Evolutionary conservation across 2,329 filamentous ascomycete species (phyloP), one percentile per base, ranked within the genome.

Genomic region (Incumbomyces delicatus): DNA sequence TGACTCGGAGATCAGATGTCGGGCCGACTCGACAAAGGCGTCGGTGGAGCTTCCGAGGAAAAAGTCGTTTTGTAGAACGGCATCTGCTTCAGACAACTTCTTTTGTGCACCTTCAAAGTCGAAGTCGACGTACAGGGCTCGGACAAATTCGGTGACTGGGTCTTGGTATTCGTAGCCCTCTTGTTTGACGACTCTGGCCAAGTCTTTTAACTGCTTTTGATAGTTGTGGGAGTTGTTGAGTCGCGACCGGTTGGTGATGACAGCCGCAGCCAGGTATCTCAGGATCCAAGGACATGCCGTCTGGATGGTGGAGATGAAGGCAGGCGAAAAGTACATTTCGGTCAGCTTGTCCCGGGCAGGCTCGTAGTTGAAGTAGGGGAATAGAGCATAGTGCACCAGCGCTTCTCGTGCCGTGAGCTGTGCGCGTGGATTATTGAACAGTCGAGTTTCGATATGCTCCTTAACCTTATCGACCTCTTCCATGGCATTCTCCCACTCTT

Each of bases 301-400:
- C 77, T 98, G 92, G 67, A 98, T 95, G 60, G 90, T 96, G 80
- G 96, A 98, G 80, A 98, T 98, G 77, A 87, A 98, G 60, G 87
- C 79, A 55, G 89, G 85, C 54, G 85, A 94, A 79, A 98, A 96
- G 77, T 95, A 92, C 66, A 96, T 81, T 60, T 98, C 92, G 63
- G 92, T 87, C 60, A 98, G 78, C 58, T 80, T 79, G 64, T 98
- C 92, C 62, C 90, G 87, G 49, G 87, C 87, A 56, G 81, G 77
- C 61, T 96, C 90, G 72, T 87, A 83, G 80, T 98, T 96, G 80
- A 96, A 98, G 72, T 95, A 89, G 52, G 92, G 90, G 80, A 96
- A 98, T 52, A 98, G 82, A 38, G 87, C 83, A 89, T 92, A 98
- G 84, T 98, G 92, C 60, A 95, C 85, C 61, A 98, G 76, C 87